phyloP scores from a whole-genome alignment of 2,329 filamentous ascomycete species.

The Corniculantispora saksenae region DNA sequence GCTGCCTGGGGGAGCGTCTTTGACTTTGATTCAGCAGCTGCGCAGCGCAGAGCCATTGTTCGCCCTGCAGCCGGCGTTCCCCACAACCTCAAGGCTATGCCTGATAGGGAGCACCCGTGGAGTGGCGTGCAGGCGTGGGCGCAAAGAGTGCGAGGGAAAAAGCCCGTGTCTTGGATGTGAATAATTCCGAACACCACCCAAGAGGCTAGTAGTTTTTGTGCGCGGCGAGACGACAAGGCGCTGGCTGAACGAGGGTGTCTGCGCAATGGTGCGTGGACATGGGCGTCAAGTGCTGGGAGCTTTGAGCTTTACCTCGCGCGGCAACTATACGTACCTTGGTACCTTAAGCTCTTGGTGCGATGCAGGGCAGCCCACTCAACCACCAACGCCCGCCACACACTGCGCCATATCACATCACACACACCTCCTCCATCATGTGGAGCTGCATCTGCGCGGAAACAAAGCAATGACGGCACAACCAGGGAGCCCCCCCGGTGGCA shows the following conservation, averaged over 20 bases:
- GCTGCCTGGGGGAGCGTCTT: neutral
- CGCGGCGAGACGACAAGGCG: neutral
- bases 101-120: slow-evolving; percentile 1
- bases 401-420: slow-evolving; percentile 2
- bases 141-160: neutral
- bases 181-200: neutral
- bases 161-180: slow-evolving; percentile 2
- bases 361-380: slow-evolving; percentile 5
- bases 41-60: slow-evolving; percentile 12
- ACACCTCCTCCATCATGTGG: slow-evolving; percentile 9
- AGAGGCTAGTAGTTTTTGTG: neutral
- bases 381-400: neutral
- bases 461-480: slow-evolving; percentile 15
- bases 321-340: no score
- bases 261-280: neutral
- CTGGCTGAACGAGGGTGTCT: neutral
- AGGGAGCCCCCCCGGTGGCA: slow-evolving; percentile 7
- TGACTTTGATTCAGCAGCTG: slow-evolving; percentile 8
- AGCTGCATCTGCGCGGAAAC: slow-evolving; percentile 6
- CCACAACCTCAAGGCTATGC: slow-evolving; percentile 9
- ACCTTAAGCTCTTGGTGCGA: neutral
- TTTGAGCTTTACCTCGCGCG: no score
- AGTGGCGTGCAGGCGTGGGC: neutral
- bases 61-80: slow-evolving; percentile 13
- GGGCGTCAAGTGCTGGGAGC: no score